A percentile compares a stretch with the other conserved stretches of the same genome.
Evolutionary conservation across 192 early-diverging fungal genomes (phyloP).

Genomic region (Coemansia sp.): DNA sequence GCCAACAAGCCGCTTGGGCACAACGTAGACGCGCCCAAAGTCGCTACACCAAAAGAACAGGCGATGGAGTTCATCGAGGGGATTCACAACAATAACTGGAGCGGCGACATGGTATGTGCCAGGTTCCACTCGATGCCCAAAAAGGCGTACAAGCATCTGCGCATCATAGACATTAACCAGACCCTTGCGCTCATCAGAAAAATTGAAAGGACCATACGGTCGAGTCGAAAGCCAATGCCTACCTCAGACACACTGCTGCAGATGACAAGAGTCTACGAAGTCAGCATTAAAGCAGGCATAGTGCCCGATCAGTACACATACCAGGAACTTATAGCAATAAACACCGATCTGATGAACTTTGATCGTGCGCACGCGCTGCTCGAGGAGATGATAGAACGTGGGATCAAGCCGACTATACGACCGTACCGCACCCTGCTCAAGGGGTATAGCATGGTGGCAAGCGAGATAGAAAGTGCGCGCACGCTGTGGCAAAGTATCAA

Average conservation of each 20-base stretch:
- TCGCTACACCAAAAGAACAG: constrained; percentile 3
- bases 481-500: constrained; percentile 40
- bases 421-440: constrained; percentile 48
- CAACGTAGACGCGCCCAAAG: neutral
- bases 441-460: constrained; percentile 27
- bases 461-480: constrained; percentile 39
- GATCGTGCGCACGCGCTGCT: constrained; percentile 28
- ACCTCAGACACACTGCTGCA: constrained; percentile 22
- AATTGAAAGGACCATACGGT: neutral
- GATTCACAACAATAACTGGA: constrained; percentile 31
- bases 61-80: constrained; percentile 15
- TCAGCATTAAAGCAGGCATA: constrained; percentile 11
- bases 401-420: constrained; percentile 30
- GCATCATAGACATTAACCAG: constrained; percentile 39
- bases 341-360: constrained; percentile 36
- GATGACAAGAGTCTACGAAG: constrained; percentile 29
- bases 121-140: constrained; percentile 22
- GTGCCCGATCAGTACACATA: constrained; percentile 38
- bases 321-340: constrained; percentile 46
- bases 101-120: constrained; percentile 32
- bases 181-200: constrained; percentile 32
- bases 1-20: neutral
- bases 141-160: constrained; percentile 15
- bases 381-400: constrained; percentile 24
- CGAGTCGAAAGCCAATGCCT: neutral